A percentile compares a stretch with the other conserved stretches of the same genome.
Evolutionary conservation across 176 grass and related monocot species (phyloP).

Genomic region (Pontederia crassipes): DNA sequence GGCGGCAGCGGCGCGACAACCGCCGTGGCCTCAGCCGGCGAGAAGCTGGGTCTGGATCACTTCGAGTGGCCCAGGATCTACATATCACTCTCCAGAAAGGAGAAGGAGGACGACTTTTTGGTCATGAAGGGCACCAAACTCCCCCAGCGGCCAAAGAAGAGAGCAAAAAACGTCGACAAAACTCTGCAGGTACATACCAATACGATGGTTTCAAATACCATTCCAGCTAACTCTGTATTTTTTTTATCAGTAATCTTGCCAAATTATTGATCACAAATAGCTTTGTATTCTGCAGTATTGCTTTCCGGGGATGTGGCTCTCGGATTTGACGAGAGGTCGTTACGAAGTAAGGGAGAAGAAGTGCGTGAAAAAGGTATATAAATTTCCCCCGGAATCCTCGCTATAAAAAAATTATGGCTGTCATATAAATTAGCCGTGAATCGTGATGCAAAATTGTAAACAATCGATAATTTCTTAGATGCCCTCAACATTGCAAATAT

Average conservation of each 20-base stretch:
- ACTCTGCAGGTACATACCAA: slow-evolving; percentile 47
- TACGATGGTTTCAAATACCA: background rate
- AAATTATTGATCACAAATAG: background rate
- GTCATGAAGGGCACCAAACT: slow-evolving; percentile 90
- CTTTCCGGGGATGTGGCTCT: slow-evolving; percentile 61
- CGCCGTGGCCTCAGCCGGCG: background rate
- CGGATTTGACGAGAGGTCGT: slow-evolving; percentile 48
- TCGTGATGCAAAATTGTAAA: too few species aligned
- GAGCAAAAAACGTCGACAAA: slow-evolving; percentile 86
- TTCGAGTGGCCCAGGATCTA: slow-evolving; percentile 65
- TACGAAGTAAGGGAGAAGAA: slow-evolving; percentile 87
- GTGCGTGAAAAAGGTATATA: slow-evolving; percentile 56
- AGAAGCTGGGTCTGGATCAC: slow-evolving; percentile 2
- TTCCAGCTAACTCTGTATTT: too few species aligned
- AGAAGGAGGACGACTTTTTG: slow-evolving; percentile 95
- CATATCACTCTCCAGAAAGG: slow-evolving; percentile 67
- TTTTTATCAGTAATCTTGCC: background rate
- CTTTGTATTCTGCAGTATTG: slow-evolving; percentile 22
- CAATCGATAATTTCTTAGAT: too few species aligned
- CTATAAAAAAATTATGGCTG: too few species aligned
- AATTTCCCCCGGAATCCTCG: too few species aligned
- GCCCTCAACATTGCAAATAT: too few species aligned
- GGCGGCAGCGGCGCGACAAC: background rate
- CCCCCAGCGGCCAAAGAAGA: slow-evolving; percentile 87
- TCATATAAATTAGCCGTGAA: too few species aligned